Base-by-base conservation (phyloP, 805 yeast species). In the Wickerhamomyces bisporus region DNA sequence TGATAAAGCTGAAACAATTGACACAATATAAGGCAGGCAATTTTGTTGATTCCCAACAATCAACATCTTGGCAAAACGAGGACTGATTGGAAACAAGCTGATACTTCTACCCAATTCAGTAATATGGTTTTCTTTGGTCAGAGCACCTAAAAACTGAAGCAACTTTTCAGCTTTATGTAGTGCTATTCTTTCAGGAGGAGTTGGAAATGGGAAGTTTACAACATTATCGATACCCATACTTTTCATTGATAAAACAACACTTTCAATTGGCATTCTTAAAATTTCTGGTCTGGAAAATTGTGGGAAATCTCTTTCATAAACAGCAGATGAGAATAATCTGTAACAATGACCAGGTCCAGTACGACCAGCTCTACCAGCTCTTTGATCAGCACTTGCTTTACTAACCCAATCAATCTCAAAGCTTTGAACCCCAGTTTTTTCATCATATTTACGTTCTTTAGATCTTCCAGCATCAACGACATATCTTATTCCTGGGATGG, bases 311-410 rank as follows among this genome's bases (percentile, higher is more conserved):
- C 79, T 75, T 56, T 93, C 97, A 58, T 70, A 93, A 7, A 94
- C 84, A 2, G 98, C 98, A 13, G 98, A 89, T 0, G 98, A 91
- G 53, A 71, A 93, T 12, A 93, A 61, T 43, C 98, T 68, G 58
- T 93, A 93, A 58, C 96, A 86, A 55, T 93, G 98, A 41, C 99
- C 99, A 0, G 98, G 97, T 0, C 98, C 98, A 1, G 96, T 89
- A 72, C 98, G 81, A 57, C 97, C 98, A 35, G 98, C 98, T 69
- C 98, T 80, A 56, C 98, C 98, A 15, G 94, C 66, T 65, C 99
- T 75, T 67, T 93, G 99, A 48, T 79, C 93, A 0, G 98, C 91
- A 42, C 95, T 83, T 2, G 99, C 99, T 52, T 93, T 88, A 33
- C 95, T 83, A 4, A 89, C 70, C 97, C 97, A 93, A 39, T 77